Conservation (phyloP, 139 green algal genomes). For the Raphidocelis subcapitata region DNA sequence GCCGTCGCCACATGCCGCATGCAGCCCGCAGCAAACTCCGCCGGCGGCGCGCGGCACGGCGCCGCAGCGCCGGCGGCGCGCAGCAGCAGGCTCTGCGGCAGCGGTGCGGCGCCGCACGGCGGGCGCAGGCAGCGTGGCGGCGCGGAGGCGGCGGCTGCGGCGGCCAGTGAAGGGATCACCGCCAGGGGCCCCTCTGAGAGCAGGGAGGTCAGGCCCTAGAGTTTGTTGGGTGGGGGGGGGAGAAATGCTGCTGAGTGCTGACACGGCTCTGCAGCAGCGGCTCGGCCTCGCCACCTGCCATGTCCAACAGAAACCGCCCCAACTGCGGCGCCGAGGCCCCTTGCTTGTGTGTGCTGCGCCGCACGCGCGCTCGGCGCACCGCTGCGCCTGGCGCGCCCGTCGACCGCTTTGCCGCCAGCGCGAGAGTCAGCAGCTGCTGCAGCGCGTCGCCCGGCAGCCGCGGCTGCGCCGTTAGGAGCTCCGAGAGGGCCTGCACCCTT, state of each 20-base stretch:
- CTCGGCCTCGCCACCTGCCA: neutral
- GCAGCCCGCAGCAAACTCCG: neutral
- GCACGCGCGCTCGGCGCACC: slow-evolving; percentile 6
- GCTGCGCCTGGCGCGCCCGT: slow-evolving; percentile 7
- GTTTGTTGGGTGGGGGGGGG: neutral
- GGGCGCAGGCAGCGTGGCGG: neutral
- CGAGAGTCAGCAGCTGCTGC: slow-evolving; percentile 37
- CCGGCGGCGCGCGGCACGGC: slow-evolving; percentile 5
- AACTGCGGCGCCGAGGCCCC: neutral
- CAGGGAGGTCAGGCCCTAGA: slow-evolving; percentile 35
- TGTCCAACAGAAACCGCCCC: neutral
- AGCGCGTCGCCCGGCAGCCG: slow-evolving; percentile 43
- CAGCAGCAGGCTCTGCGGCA: slow-evolving; percentile 4
- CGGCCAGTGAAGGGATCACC: slow-evolving; percentile 12
- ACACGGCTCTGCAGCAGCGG: neutral
- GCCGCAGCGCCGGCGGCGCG: slow-evolving; percentile 11
- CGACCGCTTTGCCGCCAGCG: slow-evolving; percentile 32
- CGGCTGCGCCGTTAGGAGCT: slow-evolving; percentile 28
- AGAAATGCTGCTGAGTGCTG: neutral
- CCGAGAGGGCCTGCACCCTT: slow-evolving; percentile 13
- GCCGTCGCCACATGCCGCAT: neutral
- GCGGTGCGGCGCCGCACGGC: neutral
- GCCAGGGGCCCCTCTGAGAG: slow-evolving; percentile 27
- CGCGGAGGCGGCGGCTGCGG: neutral
- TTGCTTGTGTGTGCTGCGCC: neutral